phyloP scores from a whole-genome alignment of 345 rosid genomes.

The Eucalyptus victrix region DNA sequence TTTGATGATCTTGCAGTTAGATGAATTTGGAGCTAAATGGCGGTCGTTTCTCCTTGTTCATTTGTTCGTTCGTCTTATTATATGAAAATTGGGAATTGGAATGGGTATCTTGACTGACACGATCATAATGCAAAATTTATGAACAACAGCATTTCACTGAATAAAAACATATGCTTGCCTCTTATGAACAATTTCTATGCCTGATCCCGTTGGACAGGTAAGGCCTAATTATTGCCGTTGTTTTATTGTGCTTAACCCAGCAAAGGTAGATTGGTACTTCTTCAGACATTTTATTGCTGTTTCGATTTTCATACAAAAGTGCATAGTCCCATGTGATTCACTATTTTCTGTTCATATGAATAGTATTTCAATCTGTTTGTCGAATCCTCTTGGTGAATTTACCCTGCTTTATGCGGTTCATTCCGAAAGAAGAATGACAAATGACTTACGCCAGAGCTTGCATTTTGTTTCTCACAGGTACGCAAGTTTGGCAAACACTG shows the following conservation, averaged over 20 bases:
- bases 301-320: not conserved
- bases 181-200: not conserved
- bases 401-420: not conserved
- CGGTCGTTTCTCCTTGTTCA: not conserved
- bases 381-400: not conserved
- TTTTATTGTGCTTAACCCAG: not conserved
- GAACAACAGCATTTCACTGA: not conserved
- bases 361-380: not conserved
- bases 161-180: not conserved
- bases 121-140: not conserved
- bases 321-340: not conserved
- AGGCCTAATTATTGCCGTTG: not conserved
- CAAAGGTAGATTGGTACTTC: not conserved
- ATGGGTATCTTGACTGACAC: not conserved
- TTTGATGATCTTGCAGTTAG: not conserved
- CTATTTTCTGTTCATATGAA: not conserved
- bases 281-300: not conserved
- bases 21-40: not conserved
- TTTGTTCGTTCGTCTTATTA: not conserved
- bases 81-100: not conserved
- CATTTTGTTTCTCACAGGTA: constrained; percentile 30
- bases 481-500: constrained; percentile 93
- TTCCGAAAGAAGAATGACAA: not conserved
- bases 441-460: not conserved
- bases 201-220: not conserved